phyloP scores from a whole-genome alignment of 1,284 basidiomycete species.

The Lentinula novae-zelandiae region DNA sequence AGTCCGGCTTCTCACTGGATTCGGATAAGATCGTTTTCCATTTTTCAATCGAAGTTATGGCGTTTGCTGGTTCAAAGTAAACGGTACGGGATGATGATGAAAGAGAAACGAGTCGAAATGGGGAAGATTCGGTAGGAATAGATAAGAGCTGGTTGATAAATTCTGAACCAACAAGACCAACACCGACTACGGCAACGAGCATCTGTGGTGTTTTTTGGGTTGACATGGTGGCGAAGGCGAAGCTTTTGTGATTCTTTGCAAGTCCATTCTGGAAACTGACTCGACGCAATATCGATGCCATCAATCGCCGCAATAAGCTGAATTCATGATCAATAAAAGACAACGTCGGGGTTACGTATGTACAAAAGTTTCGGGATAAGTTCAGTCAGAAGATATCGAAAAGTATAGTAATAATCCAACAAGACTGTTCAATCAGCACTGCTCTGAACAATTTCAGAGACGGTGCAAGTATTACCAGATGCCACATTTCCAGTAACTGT shows the following conservation, averaged over 20 bases:
- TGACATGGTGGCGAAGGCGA: slow-evolving; percentile 5
- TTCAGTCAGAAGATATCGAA: too few relatives aligned
- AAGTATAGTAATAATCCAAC: not conserved
- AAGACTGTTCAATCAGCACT: slow-evolving; percentile 9
- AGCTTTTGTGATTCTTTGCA: not conserved
- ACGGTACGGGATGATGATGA: slow-evolving; percentile 73
- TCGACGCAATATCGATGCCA: slow-evolving; percentile 9
- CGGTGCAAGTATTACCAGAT: slow-evolving; percentile 23
- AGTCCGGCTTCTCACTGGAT: slow-evolving; percentile 39
- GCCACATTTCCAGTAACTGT: slow-evolving; percentile 21
- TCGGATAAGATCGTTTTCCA: slow-evolving; percentile 48
- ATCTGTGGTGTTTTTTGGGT: slow-evolving; percentile 3
- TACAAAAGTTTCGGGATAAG: too few relatives aligned
- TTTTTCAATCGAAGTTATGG: slow-evolving; percentile 29
- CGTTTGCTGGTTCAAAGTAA: slow-evolving; percentile 50
- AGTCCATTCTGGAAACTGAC: not conserved
- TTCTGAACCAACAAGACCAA: slow-evolving; percentile 86
- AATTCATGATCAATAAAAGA: not conserved
- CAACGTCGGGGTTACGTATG: too few relatives aligned
- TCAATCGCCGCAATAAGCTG: not conserved
- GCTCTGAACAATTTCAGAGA: slow-evolving; percentile 22
- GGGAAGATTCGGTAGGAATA: slow-evolving; percentile 53
- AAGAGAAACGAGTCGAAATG: slow-evolving; percentile 74
- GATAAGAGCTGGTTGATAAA: slow-evolving; percentile 78
- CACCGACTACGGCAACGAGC: slow-evolving; percentile 74